Conservation (phyloP, 1,284 basidiomycete genomes). For the Exsudoporus floridanus region DNA sequence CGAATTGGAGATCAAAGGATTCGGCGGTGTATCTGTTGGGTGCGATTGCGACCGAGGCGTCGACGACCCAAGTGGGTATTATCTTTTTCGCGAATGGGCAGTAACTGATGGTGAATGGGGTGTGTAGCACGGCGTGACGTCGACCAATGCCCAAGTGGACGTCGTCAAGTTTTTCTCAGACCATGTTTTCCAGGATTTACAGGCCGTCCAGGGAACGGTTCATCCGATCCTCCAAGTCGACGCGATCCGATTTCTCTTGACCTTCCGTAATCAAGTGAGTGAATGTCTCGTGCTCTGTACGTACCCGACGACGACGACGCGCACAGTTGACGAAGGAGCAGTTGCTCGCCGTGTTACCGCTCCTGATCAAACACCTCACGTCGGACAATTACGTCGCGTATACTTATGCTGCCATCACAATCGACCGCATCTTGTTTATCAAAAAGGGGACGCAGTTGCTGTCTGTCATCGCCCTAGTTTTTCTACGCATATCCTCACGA, state of each 20-base stretch:
- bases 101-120: no score
- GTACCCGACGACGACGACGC: background rate
- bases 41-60: slow-evolving; percentile 85
- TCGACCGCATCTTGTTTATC: slow-evolving; percentile 87
- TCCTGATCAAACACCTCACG: slow-evolving; percentile 81
- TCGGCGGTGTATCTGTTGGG: slow-evolving; percentile 94
- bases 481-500: background rate
- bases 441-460: slow-evolving; percentile 70
- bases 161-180: slow-evolving; percentile 95
- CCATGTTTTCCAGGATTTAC: slow-evolving; percentile 86
- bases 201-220: slow-evolving; percentile 65
- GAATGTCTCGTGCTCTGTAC: background rate
- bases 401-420: slow-evolving; percentile 88
- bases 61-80: slow-evolving; percentile 63
- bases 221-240: slow-evolving; percentile 95
- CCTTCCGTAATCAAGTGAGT: slow-evolving; percentile 90
- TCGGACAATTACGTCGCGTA: slow-evolving; percentile 85
- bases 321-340: slow-evolving; percentile 89
- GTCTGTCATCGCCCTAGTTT: slow-evolving; percentile 42
- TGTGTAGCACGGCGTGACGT: slow-evolving; percentile 83
- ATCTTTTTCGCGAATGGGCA: no score
- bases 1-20: slow-evolving; percentile 93
- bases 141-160: slow-evolving; percentile 89
- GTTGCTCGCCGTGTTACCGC: slow-evolving; percentile 86
- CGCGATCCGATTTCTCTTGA: slow-evolving; percentile 91